Conservation (phyloP, 2,329 filamentous ascomycete species). For the Fusarium dimerum region DNA sequence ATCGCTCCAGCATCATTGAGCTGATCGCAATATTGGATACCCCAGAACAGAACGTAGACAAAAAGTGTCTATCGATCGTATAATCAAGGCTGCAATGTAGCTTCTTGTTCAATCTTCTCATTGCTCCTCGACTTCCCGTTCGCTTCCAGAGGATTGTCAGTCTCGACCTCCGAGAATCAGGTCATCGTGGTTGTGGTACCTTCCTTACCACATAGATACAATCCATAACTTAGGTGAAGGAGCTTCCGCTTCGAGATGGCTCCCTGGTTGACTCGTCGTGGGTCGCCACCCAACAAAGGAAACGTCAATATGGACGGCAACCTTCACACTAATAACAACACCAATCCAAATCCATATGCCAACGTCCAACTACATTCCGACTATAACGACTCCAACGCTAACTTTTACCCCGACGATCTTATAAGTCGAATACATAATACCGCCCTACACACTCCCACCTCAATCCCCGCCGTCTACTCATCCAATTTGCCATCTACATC, state of each 20-base stretch:
- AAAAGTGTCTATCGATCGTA: not conserved
- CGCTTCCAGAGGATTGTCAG: not conserved
- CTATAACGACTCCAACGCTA: not conserved
- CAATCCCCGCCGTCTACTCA: slow-evolving; percentile 24
- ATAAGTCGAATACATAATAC: slow-evolving; percentile 40
- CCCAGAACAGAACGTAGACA: not conserved
- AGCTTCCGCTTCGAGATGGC: slow-evolving; percentile 32
- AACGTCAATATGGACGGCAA: not conserved
- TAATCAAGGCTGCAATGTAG: not conserved
- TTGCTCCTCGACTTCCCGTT: not conserved
- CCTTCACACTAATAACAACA: not conserved
- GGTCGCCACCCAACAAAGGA: slow-evolving; percentile 30
- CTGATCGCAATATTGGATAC: not conserved
- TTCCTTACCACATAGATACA: not conserved
- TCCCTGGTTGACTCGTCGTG: slow-evolving; percentile 33
- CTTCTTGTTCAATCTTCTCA: not conserved
- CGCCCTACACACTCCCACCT: slow-evolving; percentile 35
- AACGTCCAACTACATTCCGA: not conserved
- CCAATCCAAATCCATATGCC: not conserved
- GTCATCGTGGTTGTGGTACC: not conserved
- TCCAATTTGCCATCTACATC: slow-evolving; percentile 5
- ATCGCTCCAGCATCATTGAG: not conserved
- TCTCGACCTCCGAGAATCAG: not conserved
- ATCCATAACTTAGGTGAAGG: slow-evolving; percentile 11
- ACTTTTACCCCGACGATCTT: slow-evolving; percentile 30